These are phyloP conservation scores for Colletotrichum nymphaeae DNA, from an alignment of 2,329 filamentous ascomycete species.

Conservation along the genomic window DNA sequence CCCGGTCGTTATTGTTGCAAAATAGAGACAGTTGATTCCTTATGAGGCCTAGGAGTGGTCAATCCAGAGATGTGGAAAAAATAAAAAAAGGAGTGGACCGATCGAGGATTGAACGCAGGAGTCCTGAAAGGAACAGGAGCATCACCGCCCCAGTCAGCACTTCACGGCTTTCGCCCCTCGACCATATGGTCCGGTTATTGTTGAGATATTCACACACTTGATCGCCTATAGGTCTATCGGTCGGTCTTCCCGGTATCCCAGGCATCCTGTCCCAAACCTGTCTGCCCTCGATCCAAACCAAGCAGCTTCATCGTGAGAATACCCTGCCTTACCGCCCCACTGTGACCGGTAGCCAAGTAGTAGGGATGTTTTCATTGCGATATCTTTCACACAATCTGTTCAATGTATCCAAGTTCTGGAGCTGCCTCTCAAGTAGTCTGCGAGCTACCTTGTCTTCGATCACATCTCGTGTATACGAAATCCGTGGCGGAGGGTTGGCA, in stretches of 20 bases:
- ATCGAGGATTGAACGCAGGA: background rate
- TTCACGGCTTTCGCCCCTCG: background rate
- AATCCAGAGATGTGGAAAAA: no score
- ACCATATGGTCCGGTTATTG: background rate
- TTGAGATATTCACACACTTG: background rate
- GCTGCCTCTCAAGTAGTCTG: background rate
- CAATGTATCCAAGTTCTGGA: background rate
- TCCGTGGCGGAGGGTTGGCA: background rate
- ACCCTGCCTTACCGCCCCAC: background rate
- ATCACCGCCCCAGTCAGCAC: background rate
- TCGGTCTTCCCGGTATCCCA: background rate
- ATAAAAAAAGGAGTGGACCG: background rate
- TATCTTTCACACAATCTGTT: background rate
- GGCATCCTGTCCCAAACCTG: background rate
- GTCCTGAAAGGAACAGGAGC: background rate
- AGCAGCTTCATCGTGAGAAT: background rate
- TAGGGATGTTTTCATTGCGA: background rate
- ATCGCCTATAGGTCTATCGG: background rate
- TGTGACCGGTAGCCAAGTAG: background rate
- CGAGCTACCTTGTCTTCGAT: background rate
- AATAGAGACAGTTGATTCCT: no score
- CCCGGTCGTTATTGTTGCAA: background rate
- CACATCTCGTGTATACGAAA: background rate
- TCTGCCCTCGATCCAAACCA: background rate
- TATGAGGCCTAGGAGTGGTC: no score